Percentiles rank a stretch among this genome's conserved stretches.
These are phyloP conservation scores for Annulohypoxylon bovei DNA, from an alignment of 495 filamentous ascomycete species.

Conservation along the genomic window DNA sequence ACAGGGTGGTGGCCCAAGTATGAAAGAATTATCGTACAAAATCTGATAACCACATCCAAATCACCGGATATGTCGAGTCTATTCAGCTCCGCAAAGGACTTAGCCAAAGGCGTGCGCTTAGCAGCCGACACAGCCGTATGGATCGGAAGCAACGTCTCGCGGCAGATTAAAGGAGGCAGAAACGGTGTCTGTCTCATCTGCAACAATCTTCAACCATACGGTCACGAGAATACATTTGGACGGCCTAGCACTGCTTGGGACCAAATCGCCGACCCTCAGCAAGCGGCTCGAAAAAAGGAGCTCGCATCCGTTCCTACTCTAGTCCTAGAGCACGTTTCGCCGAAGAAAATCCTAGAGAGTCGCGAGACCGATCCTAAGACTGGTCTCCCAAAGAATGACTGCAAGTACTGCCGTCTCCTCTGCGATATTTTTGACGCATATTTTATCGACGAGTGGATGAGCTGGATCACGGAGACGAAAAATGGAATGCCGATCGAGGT, in stretches of 20 bases:
- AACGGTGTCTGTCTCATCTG: conserved; percentile 21
- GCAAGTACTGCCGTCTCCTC: conserved; percentile 29
- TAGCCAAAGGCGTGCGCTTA: conserved; percentile 20
- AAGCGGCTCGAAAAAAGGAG: conserved; percentile 12
- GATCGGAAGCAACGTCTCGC: conserved; percentile 14
- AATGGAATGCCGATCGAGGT: conserved; percentile 30
- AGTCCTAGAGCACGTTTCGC: conserved; percentile 15
- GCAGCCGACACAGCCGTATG: conserved; percentile 19
- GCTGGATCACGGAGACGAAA: conserved; percentile 28
- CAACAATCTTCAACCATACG: conserved; percentile 25
- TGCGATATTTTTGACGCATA: conserved; percentile 33
- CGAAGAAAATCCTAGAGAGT: conserved; percentile 31
- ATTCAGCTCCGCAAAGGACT: conserved; percentile 13
- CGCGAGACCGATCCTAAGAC: conserved; percentile 23
- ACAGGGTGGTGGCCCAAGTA: no score
- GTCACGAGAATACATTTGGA: conserved; percentile 18
- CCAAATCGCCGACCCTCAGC: conserved; percentile 10
- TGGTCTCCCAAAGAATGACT: conserved; percentile 21
- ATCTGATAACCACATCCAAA: neutral
- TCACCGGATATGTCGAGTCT: conserved; percentile 6
- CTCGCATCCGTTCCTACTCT: conserved; percentile 22
- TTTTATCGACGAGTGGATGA: conserved; percentile 35
- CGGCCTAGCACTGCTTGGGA: conserved; percentile 4
- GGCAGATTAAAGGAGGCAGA: conserved; percentile 8
- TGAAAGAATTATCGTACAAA: neutral